Evolutionary conservation across 2,329 filamentous ascomycete species (phyloP).

Genomic region (Phyllosticta ampelicida): DNA sequence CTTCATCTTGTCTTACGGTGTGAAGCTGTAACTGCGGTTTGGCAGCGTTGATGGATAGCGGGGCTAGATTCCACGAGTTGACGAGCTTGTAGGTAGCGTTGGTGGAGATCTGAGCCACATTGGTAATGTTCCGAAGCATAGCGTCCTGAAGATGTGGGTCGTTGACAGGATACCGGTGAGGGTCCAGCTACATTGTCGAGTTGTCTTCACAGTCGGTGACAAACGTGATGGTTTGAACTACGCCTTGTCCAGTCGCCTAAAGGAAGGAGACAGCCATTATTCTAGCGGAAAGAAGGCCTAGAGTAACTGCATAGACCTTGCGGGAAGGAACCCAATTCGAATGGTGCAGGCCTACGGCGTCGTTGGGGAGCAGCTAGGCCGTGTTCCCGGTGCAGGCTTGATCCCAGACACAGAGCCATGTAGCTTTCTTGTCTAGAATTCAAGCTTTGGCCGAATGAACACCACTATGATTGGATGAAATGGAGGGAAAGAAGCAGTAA

Average conservation of each 20-base stretch:
- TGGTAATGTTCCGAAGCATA: conserved; percentile 6
- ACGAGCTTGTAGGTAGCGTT: conserved; percentile 5
- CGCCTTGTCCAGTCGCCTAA: background rate
- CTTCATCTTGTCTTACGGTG: background rate
- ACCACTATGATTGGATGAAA: background rate
- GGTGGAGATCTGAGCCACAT: conserved; percentile 3
- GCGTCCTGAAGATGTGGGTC: background rate
- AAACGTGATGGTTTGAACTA: background rate
- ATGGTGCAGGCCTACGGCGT: background rate
- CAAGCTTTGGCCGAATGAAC: background rate
- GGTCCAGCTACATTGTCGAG: background rate
- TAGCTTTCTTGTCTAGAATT: background rate
- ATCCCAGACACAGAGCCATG: background rate
- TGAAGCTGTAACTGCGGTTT: conserved; percentile 1
- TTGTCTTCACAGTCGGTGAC: background rate
- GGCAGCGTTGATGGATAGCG: conserved; percentile 2
- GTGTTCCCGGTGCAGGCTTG: background rate
- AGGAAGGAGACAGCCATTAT: background rate
- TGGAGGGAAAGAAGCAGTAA: background rate
- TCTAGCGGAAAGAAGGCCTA: background rate
- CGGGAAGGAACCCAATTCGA: background rate
- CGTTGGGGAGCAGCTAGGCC: background rate
- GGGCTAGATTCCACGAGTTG: conserved; percentile 1
- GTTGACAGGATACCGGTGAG: background rate
- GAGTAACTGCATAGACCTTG: background rate